Evolutionary conservation across 2,329 filamentous ascomycete genomes (phyloP).

Genomic region (Colletotrichum sublineola): DNA sequence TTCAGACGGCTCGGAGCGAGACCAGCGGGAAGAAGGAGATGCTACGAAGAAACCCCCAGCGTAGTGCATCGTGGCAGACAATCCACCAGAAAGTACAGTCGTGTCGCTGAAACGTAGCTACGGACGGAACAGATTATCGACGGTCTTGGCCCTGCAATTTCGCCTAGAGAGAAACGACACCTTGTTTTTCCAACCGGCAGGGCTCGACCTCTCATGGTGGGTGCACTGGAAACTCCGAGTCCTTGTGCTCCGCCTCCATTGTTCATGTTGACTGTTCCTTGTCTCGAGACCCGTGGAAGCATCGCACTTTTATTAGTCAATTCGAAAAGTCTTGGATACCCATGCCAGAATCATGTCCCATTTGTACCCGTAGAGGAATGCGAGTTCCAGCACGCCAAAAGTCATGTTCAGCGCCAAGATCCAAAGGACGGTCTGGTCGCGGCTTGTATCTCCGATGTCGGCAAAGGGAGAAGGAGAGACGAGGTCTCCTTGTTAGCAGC

Average conservation of each 20-base stretch:
- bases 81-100: background rate
- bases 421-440: slow-evolving; percentile 58
- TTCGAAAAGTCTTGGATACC: background rate
- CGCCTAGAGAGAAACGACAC: slow-evolving; percentile 4
- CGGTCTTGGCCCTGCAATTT: slow-evolving; percentile 10
- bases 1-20: slow-evolving; percentile 59
- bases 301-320: background rate
- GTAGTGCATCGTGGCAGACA: background rate
- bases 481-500: too few species aligned
- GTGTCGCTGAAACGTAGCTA: background rate
- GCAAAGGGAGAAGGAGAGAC: slow-evolving; percentile 2
- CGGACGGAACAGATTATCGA: slow-evolving; percentile 24
- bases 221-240: background rate
- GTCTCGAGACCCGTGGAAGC: background rate
- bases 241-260: background rate
- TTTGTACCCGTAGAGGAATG: slow-evolving; percentile 45
- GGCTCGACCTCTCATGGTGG: background rate
- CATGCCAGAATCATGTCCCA: slow-evolving; percentile 34
- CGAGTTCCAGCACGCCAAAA: slow-evolving; percentile 47
- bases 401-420: slow-evolving; percentile 56
- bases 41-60: slow-evolving; percentile 61
- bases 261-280: slow-evolving; percentile 7
- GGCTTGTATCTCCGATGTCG: slow-evolving; percentile 56
- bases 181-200: slow-evolving; percentile 12
- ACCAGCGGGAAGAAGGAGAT: slow-evolving; percentile 51